phyloP scores from a whole-genome alignment of 208 protist species.

The Herpetomonas samuelpessoai region DNA sequence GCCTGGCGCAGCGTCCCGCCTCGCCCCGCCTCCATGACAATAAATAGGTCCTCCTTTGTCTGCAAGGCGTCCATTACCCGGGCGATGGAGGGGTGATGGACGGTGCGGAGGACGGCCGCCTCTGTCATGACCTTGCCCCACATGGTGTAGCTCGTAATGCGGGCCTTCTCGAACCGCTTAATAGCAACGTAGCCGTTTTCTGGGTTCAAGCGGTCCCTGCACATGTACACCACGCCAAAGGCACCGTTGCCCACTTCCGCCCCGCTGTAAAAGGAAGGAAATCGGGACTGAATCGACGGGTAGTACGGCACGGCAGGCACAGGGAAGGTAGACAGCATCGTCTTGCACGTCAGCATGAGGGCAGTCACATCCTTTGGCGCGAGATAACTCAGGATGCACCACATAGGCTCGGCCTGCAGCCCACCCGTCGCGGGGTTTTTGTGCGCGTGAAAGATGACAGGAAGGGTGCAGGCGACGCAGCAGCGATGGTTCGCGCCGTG shows the following conservation, averaged over 20 bases:
- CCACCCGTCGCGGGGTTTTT: slow-evolving; percentile 20
- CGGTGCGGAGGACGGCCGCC: slow-evolving; percentile 36
- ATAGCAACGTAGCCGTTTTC: slow-evolving; percentile 42
- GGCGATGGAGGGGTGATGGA: slow-evolving; percentile 58
- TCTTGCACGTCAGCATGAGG: slow-evolving; percentile 65
- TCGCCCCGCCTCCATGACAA: slow-evolving; percentile 78
- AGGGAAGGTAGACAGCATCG: slow-evolving; percentile 48
- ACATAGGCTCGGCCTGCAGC: slow-evolving; percentile 31
- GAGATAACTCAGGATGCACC: slow-evolving; percentile 58
- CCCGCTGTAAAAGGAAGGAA: slow-evolving; percentile 64
- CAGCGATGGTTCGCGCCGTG: slow-evolving; percentile 23
- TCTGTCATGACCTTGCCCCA: slow-evolving; percentile 59
- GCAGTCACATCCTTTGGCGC: slow-evolving; percentile 31
- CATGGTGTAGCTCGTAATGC: slow-evolving; percentile 21
- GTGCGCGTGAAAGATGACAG: slow-evolving; percentile 48
- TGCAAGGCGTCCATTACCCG: slow-evolving; percentile 67
- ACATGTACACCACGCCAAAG: slow-evolving; percentile 75
- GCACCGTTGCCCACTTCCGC: slow-evolving; percentile 60
- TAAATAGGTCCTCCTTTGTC: slow-evolving; percentile 45
- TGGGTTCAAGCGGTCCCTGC: slow-evolving; percentile 41
- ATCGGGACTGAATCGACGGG: slow-evolving; percentile 46
- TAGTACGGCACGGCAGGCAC: slow-evolving; percentile 38
- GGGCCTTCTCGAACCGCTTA: slow-evolving; percentile 53
- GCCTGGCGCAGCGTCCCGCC: slow-evolving; percentile 56
- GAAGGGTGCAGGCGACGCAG: slow-evolving; percentile 65